These are phyloP conservation scores for Phialocephala sp. DNA, from an alignment of 2,329 filamentous ascomycete genomes.

Conservation along the genomic window DNA sequence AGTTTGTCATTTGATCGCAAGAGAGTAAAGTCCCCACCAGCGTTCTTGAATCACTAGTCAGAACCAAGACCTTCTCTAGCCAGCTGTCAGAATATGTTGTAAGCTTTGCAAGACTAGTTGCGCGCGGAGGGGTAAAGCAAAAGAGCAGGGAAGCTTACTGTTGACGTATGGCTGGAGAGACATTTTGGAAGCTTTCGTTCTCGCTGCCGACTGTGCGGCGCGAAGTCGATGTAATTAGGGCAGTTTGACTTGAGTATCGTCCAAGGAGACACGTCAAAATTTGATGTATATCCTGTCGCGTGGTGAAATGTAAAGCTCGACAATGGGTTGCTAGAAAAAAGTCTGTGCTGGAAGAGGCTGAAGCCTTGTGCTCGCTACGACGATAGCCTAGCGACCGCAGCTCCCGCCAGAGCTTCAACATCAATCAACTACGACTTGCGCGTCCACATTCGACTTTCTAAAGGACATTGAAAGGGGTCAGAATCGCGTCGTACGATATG, in stretches of 20 bases:
- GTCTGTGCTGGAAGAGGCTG: constrained; percentile 27
- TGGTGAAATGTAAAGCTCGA: not conserved
- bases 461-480: constrained; percentile 6
- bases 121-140: not conserved
- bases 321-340: not conserved
- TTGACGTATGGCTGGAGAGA: constrained; percentile 60
- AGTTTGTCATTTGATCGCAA: constrained; percentile 90
- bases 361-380: constrained; percentile 27
- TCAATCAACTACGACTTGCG: constrained; percentile 17
- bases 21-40: constrained; percentile 82
- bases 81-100: constrained; percentile 45
- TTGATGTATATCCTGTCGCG: constrained; percentile 10
- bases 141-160: constrained; percentile 48
- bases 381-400: not conserved
- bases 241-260: constrained; percentile 13
- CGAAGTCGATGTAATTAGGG: constrained; percentile 21
- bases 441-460: constrained; percentile 17
- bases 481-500: constrained; percentile 57
- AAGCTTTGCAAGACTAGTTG: constrained; percentile 35
- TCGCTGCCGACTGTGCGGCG: constrained; percentile 37
- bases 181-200: constrained; percentile 45
- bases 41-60: constrained; percentile 91
- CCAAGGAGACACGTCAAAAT: not conserved
- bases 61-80: constrained; percentile 86
- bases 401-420: constrained; percentile 8